These are phyloP conservation scores for Marvania coccoides DNA, from an alignment of 139 green algal species.

Conservation along the genomic window DNA sequence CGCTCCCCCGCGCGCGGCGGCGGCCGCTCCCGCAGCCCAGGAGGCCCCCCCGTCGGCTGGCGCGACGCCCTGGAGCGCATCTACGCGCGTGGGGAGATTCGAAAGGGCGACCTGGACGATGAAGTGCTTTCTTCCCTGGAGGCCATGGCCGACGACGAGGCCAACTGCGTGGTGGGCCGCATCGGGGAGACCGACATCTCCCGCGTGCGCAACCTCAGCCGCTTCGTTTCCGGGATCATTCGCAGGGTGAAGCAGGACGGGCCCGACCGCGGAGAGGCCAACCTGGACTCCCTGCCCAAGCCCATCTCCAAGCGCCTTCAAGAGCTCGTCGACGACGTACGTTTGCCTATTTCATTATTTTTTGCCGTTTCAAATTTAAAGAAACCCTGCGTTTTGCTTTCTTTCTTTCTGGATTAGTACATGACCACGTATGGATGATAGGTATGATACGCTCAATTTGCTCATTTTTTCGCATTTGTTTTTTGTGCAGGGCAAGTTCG, in stretches of 20 bases:
- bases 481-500: conserved; percentile 26
- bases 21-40: too few species aligned
- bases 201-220: conserved; percentile 32
- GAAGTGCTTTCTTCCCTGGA: conserved; percentile 32
- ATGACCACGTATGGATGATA: background rate
- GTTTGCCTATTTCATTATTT: background rate
- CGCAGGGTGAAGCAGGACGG: conserved; percentile 41
- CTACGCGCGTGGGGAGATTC: conserved; percentile 29
- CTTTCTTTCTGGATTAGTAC: background rate
- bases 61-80: conserved; percentile 28
- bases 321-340: conserved; percentile 37
- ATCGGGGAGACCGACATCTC: conserved; percentile 37
- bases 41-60: background rate
- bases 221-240: conserved; percentile 43
- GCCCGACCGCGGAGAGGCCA: conserved; percentile 24
- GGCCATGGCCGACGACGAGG: conserved; percentile 27
- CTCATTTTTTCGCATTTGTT: background rate
- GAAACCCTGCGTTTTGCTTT: background rate
- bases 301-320: conserved; percentile 26
- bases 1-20: background rate
- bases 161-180: conserved; percentile 32
- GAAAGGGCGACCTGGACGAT: conserved; percentile 28
- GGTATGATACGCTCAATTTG: background rate
- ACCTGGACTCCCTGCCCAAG: conserved; percentile 37
- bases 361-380: background rate